A percentile compares a stretch with the other conserved stretches of the same genome.
These are phyloP conservation scores for Trametes sp. DNA, from an alignment of 1,284 basidiomycete species.

Conservation along the genomic window DNA sequence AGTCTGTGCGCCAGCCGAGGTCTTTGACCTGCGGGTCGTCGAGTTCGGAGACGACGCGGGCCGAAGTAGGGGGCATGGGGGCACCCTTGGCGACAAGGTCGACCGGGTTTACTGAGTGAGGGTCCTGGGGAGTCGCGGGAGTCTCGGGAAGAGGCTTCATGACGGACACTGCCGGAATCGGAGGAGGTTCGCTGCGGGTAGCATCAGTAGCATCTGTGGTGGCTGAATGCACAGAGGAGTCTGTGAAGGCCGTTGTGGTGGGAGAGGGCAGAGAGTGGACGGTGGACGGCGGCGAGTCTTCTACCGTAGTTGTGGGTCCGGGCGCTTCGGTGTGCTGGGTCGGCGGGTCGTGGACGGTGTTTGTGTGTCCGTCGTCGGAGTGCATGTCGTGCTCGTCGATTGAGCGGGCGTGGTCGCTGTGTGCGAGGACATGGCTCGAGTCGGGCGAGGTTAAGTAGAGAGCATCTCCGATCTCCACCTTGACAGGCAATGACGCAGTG, in stretches of 20 bases:
- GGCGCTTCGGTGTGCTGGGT: neutral
- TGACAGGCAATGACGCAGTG: conserved; percentile 12
- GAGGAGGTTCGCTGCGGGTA: conserved; percentile 4
- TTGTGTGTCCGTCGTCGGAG: neutral
- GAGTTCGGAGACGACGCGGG: conserved; percentile 26
- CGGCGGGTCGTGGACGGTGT: neutral
- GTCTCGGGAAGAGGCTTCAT: conserved; percentile 23
- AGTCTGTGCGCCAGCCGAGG: conserved; percentile 38
- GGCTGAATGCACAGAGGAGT: neutral
- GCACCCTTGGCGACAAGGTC: conserved; percentile 12
- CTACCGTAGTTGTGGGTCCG: neutral
- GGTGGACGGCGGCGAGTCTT: neutral
- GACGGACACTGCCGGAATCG: conserved; percentile 13
- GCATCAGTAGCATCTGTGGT: neutral
- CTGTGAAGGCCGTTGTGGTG: conserved; percentile 15
- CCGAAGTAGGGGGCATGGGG: conserved; percentile 9
- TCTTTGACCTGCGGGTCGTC: conserved; percentile 41
- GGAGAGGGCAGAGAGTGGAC: conserved; percentile 10
- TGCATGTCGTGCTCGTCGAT: conserved; percentile 2
- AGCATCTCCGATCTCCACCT: conserved; percentile 12
- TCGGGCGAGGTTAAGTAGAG: neutral
- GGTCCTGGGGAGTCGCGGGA: conserved; percentile 1
- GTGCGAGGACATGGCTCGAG: neutral
- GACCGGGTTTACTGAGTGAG: conserved; percentile 5
- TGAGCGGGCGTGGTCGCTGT: neutral